A percentile compares a stretch with the other conserved stretches of the same genome.
Evolutionary conservation across 441 rosid genomes (phyloP).

Genomic region (Dalechampia spathulata): DNA sequence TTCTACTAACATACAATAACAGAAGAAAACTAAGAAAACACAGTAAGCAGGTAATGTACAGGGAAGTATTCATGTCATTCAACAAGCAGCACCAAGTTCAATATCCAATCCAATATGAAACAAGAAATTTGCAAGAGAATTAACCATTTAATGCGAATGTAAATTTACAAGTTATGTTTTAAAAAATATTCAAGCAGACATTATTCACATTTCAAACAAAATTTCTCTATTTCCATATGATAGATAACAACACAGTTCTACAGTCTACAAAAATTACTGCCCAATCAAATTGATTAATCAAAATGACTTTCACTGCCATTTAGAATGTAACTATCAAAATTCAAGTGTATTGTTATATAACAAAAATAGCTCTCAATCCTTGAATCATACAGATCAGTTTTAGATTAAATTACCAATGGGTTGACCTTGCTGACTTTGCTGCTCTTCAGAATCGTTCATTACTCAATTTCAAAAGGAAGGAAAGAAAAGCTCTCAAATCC

Average conservation of each 20-base stretch:
- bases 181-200: background rate
- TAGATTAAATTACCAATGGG: slow-evolving; percentile 27
- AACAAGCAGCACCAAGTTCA: background rate
- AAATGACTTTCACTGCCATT: background rate
- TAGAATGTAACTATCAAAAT: background rate
- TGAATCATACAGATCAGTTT: background rate
- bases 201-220: background rate
- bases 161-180: too few species aligned
- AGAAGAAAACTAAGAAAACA: background rate
- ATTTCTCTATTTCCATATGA: too few species aligned
- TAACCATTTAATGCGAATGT: too few species aligned
- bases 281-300: background rate
- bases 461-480: background rate
- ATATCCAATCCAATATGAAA: background rate
- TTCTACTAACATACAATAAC: background rate
- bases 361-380: slow-evolving; percentile 1
- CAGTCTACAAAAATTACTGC: too few species aligned
- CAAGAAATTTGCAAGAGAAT: background rate
- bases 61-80: background rate
- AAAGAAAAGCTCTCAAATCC: background rate
- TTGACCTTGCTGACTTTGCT: slow-evolving; percentile 32
- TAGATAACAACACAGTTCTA: too few species aligned
- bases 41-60: background rate
- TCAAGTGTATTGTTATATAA: background rate
- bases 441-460: slow-evolving; percentile 50